A percentile compares a stretch with the other conserved stretches of the same genome.
Conservation (phyloP, 306 rosid species). For the Trichosanthes cucumerina region DNA sequence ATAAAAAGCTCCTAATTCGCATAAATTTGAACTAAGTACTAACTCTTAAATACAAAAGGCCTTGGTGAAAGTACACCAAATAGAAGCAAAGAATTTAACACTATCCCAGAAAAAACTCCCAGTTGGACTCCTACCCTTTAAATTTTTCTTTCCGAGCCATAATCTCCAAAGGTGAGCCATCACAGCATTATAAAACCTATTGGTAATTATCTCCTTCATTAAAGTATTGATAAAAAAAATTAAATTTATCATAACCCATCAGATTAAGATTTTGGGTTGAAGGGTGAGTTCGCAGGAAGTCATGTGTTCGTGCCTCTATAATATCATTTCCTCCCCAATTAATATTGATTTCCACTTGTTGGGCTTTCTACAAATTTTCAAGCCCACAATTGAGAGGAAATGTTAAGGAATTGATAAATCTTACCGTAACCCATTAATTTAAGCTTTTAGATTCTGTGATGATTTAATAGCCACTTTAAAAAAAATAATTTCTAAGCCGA, state of each 20-base stretch:
- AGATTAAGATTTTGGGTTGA: background rate
- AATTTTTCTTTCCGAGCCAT: background rate
- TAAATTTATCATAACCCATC: too few species aligned
- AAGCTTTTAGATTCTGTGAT: too few species aligned
- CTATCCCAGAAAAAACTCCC: background rate
- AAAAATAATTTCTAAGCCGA: too few species aligned
- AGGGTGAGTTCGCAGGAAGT: background rate
- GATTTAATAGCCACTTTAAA: too few species aligned
- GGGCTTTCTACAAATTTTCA: too few species aligned
- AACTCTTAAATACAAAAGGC: background rate
- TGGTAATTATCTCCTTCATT: too few species aligned
- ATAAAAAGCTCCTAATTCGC: background rate
- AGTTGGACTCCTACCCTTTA: background rate
- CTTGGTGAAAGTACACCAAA: background rate
- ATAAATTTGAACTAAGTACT: background rate
- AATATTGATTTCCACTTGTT: too few species aligned
- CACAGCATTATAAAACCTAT: background rate
- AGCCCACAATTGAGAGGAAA: too few species aligned
- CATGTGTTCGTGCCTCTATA: background rate
- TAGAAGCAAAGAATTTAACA: background rate
- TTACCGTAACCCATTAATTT: too few species aligned
- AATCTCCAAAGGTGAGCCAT: background rate
- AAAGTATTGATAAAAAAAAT: too few species aligned
- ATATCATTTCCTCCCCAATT: background rate
- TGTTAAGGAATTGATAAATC: background rate